These are phyloP conservation scores for Ochromonadaceae sp. DNA, from an alignment of 352 stramenopile species.

Conservation along the genomic window DNA sequence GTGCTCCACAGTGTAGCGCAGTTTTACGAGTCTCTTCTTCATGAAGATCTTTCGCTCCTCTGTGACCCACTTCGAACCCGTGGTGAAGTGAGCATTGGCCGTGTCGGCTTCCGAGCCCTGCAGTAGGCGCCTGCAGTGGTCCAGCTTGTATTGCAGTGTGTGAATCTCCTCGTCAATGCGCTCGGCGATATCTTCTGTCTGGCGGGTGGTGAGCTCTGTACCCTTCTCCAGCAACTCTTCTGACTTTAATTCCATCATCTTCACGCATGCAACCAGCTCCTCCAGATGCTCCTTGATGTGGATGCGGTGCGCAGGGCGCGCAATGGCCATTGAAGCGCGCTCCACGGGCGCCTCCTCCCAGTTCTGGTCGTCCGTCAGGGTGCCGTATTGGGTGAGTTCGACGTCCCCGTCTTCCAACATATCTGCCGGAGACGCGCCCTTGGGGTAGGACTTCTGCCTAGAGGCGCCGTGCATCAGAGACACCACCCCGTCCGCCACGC, in stretches of 20 bases:
- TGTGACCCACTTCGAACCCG: background rate
- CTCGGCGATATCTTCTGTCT: background rate
- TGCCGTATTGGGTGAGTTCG: background rate
- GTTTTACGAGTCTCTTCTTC: background rate
- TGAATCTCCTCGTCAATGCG: background rate
- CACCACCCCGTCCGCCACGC: background rate
- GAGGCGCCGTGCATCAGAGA: background rate
- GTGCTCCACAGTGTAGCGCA: background rate
- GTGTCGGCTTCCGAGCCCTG: background rate
- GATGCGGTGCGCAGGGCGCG: background rate
- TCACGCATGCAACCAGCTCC: background rate
- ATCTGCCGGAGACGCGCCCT: background rate
- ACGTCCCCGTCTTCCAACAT: background rate
- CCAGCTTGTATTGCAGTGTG: slow-evolving; percentile 3
- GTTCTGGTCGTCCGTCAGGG: background rate
- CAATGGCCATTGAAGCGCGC: background rate
- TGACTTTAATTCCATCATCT: slow-evolving; percentile 9
- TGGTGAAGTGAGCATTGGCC: background rate
- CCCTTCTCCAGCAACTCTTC: background rate
- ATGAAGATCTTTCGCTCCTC: background rate
- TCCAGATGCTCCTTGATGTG: background rate
- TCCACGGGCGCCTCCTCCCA: background rate
- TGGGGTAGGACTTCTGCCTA: background rate
- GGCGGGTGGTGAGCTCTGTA: background rate
- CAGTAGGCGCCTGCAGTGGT: background rate